Evolutionary conservation across 495 filamentous ascomycete genomes (phyloP).

Genomic region (Staphylotrichum tortipilum): DNA sequence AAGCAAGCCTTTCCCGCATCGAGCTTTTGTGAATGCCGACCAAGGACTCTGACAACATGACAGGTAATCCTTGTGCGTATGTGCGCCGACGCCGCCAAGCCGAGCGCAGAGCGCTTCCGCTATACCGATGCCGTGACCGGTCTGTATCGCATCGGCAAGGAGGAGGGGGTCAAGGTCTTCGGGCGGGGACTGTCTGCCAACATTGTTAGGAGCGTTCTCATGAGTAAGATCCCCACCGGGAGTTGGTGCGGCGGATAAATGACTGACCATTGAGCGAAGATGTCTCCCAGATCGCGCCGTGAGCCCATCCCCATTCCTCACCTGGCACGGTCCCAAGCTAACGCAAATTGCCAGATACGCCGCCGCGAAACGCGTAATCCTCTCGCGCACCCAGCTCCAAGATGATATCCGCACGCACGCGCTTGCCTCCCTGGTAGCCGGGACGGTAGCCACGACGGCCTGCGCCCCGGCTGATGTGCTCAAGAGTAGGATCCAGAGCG

Average conservation of each 20-base stretch:
- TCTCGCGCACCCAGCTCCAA: conserved; percentile 17
- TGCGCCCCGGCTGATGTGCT: conserved; percentile 35
- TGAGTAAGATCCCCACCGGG: conserved; percentile 22
- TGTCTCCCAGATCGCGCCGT: conserved; percentile 32
- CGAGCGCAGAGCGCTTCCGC: conserved; percentile 41
- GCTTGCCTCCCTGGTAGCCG: conserved; percentile 27
- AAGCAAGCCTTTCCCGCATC: conserved; percentile 35
- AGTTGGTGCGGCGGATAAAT: background rate
- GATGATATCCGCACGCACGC: conserved; percentile 31
- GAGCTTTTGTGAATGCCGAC: too few relatives aligned
- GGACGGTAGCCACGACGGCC: conserved; percentile 31
- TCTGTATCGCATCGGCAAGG: conserved; percentile 25
- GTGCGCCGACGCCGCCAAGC: conserved; percentile 69
- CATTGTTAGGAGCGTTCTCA: conserved; percentile 31
- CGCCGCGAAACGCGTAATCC: conserved; percentile 23
- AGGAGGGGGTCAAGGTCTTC: conserved; percentile 29
- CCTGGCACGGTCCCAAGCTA: background rate
- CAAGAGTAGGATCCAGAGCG: conserved; percentile 33
- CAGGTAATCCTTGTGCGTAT: conserved; percentile 58
- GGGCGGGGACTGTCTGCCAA: conserved; percentile 29
- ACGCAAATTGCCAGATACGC: conserved; percentile 17
- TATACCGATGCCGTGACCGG: conserved; percentile 28
- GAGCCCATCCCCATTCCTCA: too few relatives aligned
- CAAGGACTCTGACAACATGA: background rate
- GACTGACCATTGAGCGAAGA: conserved; percentile 12